A percentile compares a stretch with the other conserved stretches of the same genome.
Conservation (phyloP, 352 stramenopile genomes). For the Globisporangium takayamanum region DNA sequence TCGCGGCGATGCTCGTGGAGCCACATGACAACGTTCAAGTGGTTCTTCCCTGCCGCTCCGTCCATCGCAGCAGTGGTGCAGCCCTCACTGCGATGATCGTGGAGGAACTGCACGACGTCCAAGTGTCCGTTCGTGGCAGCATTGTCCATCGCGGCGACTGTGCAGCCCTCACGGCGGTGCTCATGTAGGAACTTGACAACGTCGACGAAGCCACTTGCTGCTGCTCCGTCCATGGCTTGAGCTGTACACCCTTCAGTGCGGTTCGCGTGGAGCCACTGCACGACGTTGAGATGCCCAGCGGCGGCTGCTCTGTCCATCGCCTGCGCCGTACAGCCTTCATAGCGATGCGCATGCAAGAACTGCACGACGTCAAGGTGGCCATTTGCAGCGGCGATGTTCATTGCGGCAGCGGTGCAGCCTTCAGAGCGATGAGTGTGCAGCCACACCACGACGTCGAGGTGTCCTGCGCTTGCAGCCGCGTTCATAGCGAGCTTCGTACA, state of each 20-base stretch:
- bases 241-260: slow-evolving; percentile 1
- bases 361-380: background rate
- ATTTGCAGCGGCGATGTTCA: slow-evolving; percentile 1
- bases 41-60: background rate
- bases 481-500: slow-evolving; percentile 22
- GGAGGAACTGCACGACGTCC: slow-evolving; percentile 12
- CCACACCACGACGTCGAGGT: slow-evolving; percentile 1
- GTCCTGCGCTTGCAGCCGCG: background rate
- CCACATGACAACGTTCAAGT: slow-evolving; percentile 6
- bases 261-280: slow-evolving; percentile 9
- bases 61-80: slow-evolving; percentile 5
- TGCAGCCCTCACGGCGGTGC: slow-evolving; percentile 2
- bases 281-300: background rate
- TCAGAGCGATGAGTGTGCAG: slow-evolving; percentile 5
- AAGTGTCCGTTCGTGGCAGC: slow-evolving; percentile 11
- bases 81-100: slow-evolving; percentile 9
- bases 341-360: slow-evolving; percentile 4
- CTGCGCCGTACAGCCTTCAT: slow-evolving; percentile 3
- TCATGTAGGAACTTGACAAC: slow-evolving; percentile 9
- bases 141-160: slow-evolving; percentile 10
- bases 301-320: slow-evolving; percentile 3
- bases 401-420: slow-evolving; percentile 11
- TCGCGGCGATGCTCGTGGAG: slow-evolving; percentile 5
- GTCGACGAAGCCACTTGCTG: background rate
- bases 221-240: slow-evolving; percentile 3